These are phyloP conservation scores for Sphaerulina populicola DNA, from an alignment of 2,329 filamentous ascomycete genomes.

Conservation along the genomic window DNA sequence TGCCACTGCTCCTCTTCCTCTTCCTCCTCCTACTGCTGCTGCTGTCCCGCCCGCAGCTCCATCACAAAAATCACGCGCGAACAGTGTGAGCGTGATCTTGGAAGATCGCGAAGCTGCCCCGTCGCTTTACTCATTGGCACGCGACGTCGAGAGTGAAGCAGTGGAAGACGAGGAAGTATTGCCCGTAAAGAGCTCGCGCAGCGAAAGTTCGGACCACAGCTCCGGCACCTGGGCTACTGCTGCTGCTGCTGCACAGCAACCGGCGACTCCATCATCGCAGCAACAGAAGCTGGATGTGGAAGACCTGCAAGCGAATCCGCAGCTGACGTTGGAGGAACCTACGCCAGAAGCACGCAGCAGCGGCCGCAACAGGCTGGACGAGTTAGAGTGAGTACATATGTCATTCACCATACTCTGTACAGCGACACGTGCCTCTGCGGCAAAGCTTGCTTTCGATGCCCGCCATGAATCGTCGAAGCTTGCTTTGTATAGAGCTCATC, in stretches of 20 bases:
- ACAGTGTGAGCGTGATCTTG: slow-evolving; percentile 3
- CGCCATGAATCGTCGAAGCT: slow-evolving; percentile 8
- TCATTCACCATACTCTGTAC: background rate
- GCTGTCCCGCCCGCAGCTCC: background rate
- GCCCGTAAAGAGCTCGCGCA: background rate
- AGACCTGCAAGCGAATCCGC: slow-evolving; percentile 7
- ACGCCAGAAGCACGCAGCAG: slow-evolving; percentile 14
- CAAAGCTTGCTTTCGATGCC: background rate
- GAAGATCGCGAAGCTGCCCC: background rate
- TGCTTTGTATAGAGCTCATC: slow-evolving; percentile 14
- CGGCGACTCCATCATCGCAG: slow-evolving; percentile 5
- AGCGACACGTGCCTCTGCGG: background rate
- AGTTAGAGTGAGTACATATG: slow-evolving; percentile 5
- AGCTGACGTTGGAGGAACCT: slow-evolving; percentile 14
- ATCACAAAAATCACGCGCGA: background rate
- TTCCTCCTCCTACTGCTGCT: background rate
- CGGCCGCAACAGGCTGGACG: background rate
- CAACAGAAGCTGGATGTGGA: slow-evolving; percentile 13
- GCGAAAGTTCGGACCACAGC: background rate
- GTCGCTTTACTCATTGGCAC: background rate
- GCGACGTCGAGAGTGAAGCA: background rate
- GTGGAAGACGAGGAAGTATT: background rate
- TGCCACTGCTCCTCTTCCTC: too few relatives aligned
- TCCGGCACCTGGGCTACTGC: background rate
- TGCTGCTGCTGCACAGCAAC: slow-evolving; percentile 2